Conservation (phyloP, 257 asterid species). For the Leptodermis oblonga region DNA sequence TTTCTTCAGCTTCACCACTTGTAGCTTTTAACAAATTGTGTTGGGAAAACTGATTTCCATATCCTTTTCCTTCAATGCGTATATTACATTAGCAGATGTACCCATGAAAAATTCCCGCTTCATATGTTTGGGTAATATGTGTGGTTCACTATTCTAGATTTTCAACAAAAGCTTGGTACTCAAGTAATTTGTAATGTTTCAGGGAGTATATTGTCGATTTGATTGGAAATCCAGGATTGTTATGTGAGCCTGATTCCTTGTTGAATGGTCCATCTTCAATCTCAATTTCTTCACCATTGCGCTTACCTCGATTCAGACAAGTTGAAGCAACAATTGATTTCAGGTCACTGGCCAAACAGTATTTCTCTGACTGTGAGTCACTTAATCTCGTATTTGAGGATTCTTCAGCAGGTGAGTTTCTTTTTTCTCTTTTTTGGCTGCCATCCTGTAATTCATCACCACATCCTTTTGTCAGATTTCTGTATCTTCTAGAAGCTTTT, state of each 20-base stretch:
- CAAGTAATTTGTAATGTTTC: constrained; percentile 19
- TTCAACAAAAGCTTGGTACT: background rate
- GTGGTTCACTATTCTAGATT: background rate
- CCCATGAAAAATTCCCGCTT: background rate
- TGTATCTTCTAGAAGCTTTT: background rate
- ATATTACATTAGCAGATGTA: background rate
- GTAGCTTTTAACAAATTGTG: background rate
- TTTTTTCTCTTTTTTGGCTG: background rate
- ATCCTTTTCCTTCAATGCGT: background rate
- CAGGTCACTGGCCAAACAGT: constrained; percentile 84
- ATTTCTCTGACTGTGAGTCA: constrained; percentile 69
- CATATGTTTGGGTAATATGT: background rate
- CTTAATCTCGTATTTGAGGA: constrained; percentile 74
- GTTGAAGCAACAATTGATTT: constrained; percentile 68
- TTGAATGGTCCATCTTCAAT: constrained; percentile 91
- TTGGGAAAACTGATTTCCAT: background rate
- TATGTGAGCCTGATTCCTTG: constrained; percentile 85
- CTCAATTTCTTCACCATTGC: constrained; percentile 84
- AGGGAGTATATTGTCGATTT: constrained; percentile 96
- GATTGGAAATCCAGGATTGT: constrained; percentile 77
- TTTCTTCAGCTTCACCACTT: background rate
- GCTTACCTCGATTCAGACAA: constrained; percentile 74
- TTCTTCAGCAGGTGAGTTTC: constrained; percentile 55
- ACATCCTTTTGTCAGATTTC: background rate
- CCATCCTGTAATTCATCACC: background rate